Conservation (phyloP, 257 asterid species). For the Jaltomata sinuosa region DNA sequence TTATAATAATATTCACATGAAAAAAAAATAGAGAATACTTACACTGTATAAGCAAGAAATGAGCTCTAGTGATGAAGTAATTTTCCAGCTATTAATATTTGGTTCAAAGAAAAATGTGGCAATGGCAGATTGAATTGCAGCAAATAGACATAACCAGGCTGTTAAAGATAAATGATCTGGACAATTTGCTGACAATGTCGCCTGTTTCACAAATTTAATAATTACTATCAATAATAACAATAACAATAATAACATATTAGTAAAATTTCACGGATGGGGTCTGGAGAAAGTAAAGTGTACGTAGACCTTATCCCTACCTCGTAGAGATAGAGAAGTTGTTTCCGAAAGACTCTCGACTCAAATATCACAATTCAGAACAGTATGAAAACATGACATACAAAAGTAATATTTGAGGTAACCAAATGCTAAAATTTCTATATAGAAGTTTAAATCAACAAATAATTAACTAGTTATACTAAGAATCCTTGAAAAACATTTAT, state of each 20-base stretch:
- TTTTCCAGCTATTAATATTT: conserved; percentile 22
- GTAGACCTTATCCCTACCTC: too few relatives aligned
- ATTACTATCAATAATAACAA: neutral
- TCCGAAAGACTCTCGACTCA: neutral
- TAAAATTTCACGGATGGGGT: too few relatives aligned
- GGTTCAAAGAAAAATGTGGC: conserved; percentile 16
- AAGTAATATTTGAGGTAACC: neutral
- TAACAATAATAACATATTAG: neutral
- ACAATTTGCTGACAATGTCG: conserved; percentile 12
- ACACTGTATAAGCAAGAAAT: conserved; percentile 21
- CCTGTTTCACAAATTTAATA: conserved; percentile 9
- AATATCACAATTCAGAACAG: too few relatives aligned
- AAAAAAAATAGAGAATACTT: neutral
- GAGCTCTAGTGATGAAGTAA: conserved; percentile 15
- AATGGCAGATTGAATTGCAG: conserved; percentile 18
- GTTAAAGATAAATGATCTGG: conserved; percentile 34
- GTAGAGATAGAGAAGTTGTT: neutral
- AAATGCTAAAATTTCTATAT: too few relatives aligned
- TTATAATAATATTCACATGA: neutral
- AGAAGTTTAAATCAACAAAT: too few relatives aligned
- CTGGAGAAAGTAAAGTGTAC: neutral
- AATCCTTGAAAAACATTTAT: neutral
- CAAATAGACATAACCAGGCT: conserved; percentile 31
- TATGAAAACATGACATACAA: neutral
- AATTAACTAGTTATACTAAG: neutral